Evolutionary conservation across 352 stramenopile species (phyloP).

Genomic region (Phytophthora meadii): DNA sequence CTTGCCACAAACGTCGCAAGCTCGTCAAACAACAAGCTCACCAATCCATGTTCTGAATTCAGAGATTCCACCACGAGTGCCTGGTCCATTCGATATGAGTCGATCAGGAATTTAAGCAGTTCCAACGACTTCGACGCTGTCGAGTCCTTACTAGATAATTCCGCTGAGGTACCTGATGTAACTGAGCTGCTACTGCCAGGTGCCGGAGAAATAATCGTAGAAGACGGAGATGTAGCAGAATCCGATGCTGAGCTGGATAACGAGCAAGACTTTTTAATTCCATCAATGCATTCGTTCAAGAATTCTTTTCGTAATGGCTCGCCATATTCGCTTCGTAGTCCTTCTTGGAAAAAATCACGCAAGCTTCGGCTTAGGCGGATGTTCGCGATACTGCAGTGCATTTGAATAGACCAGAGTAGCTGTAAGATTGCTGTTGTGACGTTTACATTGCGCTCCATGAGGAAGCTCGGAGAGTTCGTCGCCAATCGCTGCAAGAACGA

Average conservation of each 20-base stretch:
- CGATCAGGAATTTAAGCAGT: constrained; percentile 87
- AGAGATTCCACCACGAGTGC: constrained; percentile 72
- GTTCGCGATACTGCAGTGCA: constrained; percentile 67
- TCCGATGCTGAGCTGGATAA: constrained; percentile 28
- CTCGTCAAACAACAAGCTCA: constrained; percentile 85
- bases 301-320: constrained; percentile 75
- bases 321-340: constrained; percentile 74
- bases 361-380: constrained; percentile 70
- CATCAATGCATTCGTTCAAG: constrained; percentile 76
- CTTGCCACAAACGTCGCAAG: constrained; percentile 79
- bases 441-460: constrained; percentile 69
- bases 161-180: constrained; percentile 22
- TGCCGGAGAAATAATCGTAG: constrained; percentile 21
- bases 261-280: constrained; percentile 79
- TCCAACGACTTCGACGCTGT: constrained; percentile 79
- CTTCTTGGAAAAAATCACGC: constrained; percentile 84
- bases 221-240: constrained; percentile 22
- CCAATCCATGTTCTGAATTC: constrained; percentile 75
- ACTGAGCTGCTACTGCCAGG: constrained; percentile 23
- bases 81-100: constrained; percentile 82
- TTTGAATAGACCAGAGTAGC: constrained; percentile 87
- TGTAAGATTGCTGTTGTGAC: constrained; percentile 76
- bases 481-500: constrained; percentile 84
- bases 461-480: constrained; percentile 67
- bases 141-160: constrained; percentile 41